Evolutionary conservation across 495 filamentous ascomycete species (phyloP), one percentile per base, ranked within the genome.

Genomic region (Lepidopterella palustris): DNA sequence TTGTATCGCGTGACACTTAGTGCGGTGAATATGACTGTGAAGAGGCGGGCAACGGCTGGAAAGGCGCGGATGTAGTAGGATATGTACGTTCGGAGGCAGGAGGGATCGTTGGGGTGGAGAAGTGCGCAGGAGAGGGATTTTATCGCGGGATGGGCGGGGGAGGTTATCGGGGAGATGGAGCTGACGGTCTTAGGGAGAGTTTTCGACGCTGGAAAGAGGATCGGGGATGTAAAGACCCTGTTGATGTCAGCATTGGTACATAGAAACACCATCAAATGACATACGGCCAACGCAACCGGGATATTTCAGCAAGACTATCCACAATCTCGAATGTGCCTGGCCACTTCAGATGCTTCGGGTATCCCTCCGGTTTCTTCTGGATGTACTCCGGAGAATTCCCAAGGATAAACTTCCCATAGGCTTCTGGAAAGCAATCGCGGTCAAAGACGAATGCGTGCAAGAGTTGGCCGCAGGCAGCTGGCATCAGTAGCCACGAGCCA

Each of bases 401-500:
- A 59, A 92, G 77, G 59, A 96, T 84, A 59, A 90, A 83, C 58
- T 85, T 79, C 42, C 84, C 83, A 70, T 90, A 88, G 64, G 80
- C 81, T 69, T 74, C 77, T 0, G 92, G 92, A 61, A 92, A 89
- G 69, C 86, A 89, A 66, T 96, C 92, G 51, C 88, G 81, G 70
- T 97, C 92, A 76, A 97, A 97, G 27, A 97, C 82, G 72, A 91
- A 88, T 1, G 92, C 86, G 72, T 97, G 90, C 53, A 97, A 77
- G 53, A 98, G 78, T 74, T 97, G 93, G 29, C 91, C 93, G 68
- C 84, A 89, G 11, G 90, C 85, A n/a, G 95, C 68, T 0, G 93
- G 93, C 80, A 96, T 92, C 66, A 97, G 74, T 79, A 97, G 77
- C 92, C 92, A 97, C 69, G 90, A 95, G 23, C 92, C 93, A 78